Evolutionary conservation across 345 rosid genomes (phyloP).

Genomic region (Sonneratia alba): DNA sequence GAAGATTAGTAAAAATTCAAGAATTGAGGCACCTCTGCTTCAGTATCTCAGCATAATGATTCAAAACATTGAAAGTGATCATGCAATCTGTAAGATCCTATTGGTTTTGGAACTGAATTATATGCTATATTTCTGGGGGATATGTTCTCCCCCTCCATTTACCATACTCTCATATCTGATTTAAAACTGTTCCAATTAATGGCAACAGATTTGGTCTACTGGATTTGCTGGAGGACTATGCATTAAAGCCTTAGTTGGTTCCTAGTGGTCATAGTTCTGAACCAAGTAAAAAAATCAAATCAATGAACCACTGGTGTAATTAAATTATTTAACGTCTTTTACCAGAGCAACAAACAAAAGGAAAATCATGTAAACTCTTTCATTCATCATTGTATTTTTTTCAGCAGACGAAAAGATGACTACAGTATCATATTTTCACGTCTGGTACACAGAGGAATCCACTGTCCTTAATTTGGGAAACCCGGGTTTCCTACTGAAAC

Average conservation of each 20-base stretch:
- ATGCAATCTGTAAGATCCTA: slow-evolving; percentile 40
- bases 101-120: neutral
- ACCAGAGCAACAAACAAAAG: neutral
- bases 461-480: neutral
- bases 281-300: neutral
- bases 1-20: slow-evolving; percentile 35
- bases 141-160: neutral
- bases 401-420: no score
- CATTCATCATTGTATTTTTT: neutral
- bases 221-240: no score
- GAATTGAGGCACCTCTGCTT: slow-evolving; percentile 47
- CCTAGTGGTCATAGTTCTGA: neutral
- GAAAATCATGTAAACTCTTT: neutral
- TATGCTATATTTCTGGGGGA: neutral
- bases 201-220: neutral
- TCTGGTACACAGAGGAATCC: neutral
- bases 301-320: neutral
- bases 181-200: slow-evolving; percentile 1
- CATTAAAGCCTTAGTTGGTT: neutral
- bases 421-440: neutral
- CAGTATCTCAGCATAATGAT: slow-evolving; percentile 64
- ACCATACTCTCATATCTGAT: neutral
- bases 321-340: neutral
- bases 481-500: neutral
- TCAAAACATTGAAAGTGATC: slow-evolving; percentile 52